Evolutionary conservation across 306 rosid species (phyloP).

Genomic region (Pueraria montana): DNA sequence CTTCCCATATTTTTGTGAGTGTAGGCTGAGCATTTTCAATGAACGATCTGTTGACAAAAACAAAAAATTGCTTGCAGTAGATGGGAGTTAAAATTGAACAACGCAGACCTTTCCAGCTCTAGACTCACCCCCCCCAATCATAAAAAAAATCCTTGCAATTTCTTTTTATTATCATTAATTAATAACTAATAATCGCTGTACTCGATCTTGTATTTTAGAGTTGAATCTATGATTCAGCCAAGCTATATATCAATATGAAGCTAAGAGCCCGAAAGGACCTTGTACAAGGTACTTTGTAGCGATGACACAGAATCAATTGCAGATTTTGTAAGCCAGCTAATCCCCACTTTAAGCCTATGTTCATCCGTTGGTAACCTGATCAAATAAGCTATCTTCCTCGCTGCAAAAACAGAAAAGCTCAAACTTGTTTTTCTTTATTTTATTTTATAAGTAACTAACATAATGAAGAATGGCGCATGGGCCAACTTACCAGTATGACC

Average conservation of each 20-base stretch:
- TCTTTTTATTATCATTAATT: not conserved
- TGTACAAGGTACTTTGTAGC: slow-evolving; percentile 74
- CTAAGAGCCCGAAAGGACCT: slow-evolving; percentile 70
- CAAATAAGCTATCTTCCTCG: slow-evolving; percentile 95
- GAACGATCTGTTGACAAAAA: no score
- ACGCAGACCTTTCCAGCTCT: no score
- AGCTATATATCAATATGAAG: slow-evolving; percentile 20
- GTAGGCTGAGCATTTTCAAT: no score
- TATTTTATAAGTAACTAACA: not conserved
- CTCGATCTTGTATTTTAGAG: slow-evolving; percentile 4
- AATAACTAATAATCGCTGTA: not conserved
- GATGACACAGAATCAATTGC: slow-evolving; percentile 82
- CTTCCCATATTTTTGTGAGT: no score
- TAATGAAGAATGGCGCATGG: not conserved
- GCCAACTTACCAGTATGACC: slow-evolving; percentile 83
- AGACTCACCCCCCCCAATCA: no score
- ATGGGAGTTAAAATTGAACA: no score
- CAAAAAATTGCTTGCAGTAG: no score
- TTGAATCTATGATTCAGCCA: slow-evolving; percentile 24
- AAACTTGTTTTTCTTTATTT: not conserved
- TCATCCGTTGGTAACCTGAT: slow-evolving; percentile 92
- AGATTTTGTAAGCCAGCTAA: slow-evolving; percentile 92
- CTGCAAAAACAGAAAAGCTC: slow-evolving; percentile 60
- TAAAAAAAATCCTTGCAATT: not conserved
- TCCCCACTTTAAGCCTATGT: slow-evolving; percentile 91